phyloP scores from a whole-genome alignment of 306 rosid genomes.

The Echinosophora koreensis region DNA sequence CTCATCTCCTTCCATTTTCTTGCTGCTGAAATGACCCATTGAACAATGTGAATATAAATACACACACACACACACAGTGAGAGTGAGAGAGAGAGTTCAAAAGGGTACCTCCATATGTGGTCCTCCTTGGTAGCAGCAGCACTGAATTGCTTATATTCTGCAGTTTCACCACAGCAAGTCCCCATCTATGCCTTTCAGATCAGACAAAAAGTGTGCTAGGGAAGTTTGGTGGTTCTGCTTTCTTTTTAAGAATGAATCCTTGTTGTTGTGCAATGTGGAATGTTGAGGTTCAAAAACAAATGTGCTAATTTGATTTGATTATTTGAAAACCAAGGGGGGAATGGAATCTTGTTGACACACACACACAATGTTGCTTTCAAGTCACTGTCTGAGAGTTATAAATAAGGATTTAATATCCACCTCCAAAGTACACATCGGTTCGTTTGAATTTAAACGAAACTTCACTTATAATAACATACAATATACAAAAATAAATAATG shows the following conservation, averaged over 20 bases:
- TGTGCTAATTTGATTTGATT: constrained; percentile 36
- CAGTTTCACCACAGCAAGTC: constrained; percentile 41
- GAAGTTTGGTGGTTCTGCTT: neutral
- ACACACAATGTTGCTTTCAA: constrained; percentile 37
- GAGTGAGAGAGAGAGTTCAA: constrained; percentile 33
- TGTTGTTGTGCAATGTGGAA: neutral
- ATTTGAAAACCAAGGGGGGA: constrained; percentile 49
- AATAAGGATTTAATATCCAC: constrained; percentile 42
- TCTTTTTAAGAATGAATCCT: constrained; percentile 37
- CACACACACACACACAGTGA: neutral
- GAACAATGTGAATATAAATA: constrained; percentile 35
- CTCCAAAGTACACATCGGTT: constrained; percentile 37
- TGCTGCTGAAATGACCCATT: constrained; percentile 52
- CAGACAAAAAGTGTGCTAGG: constrained; percentile 35
- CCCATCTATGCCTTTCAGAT: constrained; percentile 48
- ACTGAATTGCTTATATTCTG: constrained; percentile 44
- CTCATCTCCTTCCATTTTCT: constrained; percentile 63
- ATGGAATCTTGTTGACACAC: constrained; percentile 48
- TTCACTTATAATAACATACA: no score
- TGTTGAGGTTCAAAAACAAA: constrained; percentile 44
- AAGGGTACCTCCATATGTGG: constrained; percentile 61
- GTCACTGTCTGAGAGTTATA: constrained; percentile 40
- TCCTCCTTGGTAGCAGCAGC: constrained; percentile 46
- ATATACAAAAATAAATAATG: no score
- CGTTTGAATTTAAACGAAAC: no score